A percentile compares a stretch with the other conserved stretches of the same genome.
Conservation (phyloP, 306 rosid species). For the Quercus agrifolia region DNA sequence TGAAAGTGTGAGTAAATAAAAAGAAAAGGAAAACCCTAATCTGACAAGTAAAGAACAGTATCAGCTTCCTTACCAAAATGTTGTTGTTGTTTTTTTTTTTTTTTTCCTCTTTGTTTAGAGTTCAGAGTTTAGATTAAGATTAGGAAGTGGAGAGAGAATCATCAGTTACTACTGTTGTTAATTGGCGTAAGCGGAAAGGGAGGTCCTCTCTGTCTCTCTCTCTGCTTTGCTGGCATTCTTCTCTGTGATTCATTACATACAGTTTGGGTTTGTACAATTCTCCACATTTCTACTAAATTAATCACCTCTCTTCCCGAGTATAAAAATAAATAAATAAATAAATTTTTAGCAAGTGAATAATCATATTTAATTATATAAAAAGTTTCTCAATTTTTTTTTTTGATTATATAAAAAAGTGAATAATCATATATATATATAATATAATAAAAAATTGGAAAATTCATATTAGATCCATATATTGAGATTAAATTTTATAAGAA, state of each 20-base stretch:
- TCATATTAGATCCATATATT: too few species aligned
- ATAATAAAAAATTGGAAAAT: too few species aligned
- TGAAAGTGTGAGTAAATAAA: background rate
- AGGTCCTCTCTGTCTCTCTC: background rate
- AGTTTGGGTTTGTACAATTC: background rate
- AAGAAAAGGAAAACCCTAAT: slow-evolving; percentile 45
- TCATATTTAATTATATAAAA: too few species aligned
- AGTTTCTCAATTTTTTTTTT: too few species aligned
- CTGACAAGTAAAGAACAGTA: slow-evolving; percentile 22
- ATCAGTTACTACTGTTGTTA: slow-evolving; percentile 1
- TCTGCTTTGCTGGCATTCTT: slow-evolving; percentile 30
- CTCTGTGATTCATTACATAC: background rate
- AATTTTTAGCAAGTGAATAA: too few species aligned
- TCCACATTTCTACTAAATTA: background rate
- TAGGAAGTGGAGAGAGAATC: slow-evolving; percentile 24
- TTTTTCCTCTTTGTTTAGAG: background rate
- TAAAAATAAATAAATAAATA: too few species aligned
- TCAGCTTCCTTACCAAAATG: slow-evolving; percentile 25
- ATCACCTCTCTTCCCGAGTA: background rate
- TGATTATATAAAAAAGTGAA: too few species aligned
- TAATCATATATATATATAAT: too few species aligned
- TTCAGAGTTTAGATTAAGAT: background rate
- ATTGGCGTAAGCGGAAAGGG: slow-evolving; percentile 30
- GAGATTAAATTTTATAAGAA: too few species aligned
- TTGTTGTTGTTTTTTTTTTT: background rate